Evolutionary conservation across 2,329 filamentous ascomycete genomes (phyloP), one percentile per base, ranked within the genome.

Genomic region (Neofusicoccum sp.): DNA sequence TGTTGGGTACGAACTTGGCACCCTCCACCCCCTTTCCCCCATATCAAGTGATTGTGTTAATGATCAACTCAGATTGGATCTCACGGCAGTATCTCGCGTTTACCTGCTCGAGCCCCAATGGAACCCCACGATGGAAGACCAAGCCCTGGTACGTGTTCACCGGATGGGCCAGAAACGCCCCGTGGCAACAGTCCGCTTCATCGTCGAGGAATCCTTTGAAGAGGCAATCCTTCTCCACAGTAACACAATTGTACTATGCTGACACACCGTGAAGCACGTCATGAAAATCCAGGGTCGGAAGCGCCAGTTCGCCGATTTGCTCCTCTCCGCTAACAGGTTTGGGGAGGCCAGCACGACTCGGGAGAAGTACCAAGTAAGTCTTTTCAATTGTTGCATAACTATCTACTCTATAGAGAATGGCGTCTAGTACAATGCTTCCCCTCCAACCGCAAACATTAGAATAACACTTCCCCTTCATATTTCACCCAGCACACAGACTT

Each of bases 1-100:
- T n/a, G 77, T 79, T 24, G 81, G 82, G 79, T 80, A 66, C 68
- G 76, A 33, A 48, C 12, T 48, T 5, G 20, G 20, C 20, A 20
- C 20, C 20, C 20, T 2, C 2, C 20, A 20, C 20, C 20, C 20
- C 20, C 20, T 2, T 20, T 20, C 2, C 20, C 20, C 20, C 20
- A 20, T 20, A 20, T 20, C 20, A 20, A 20, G 20, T 20, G 20
- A 24, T 3, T 16, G 16, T 24, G 7, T 3, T 43, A 43, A 20
- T 24, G 9, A 24, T 4, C 14, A 24, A 24, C 9, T 43, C 16
- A 43, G 60, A 30, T 34, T 61, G 26, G 47, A 54, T 31, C 49
- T 63, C 28, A 61, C 61, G 5, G 45, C 40, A 9, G 58, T 58
- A 12, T 61, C 58, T 24, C 57, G 61, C 20, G 61, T 30, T 8